phyloP scores from a whole-genome alignment of 768 basidiomycete species.

The Lentinula detonsa region DNA sequence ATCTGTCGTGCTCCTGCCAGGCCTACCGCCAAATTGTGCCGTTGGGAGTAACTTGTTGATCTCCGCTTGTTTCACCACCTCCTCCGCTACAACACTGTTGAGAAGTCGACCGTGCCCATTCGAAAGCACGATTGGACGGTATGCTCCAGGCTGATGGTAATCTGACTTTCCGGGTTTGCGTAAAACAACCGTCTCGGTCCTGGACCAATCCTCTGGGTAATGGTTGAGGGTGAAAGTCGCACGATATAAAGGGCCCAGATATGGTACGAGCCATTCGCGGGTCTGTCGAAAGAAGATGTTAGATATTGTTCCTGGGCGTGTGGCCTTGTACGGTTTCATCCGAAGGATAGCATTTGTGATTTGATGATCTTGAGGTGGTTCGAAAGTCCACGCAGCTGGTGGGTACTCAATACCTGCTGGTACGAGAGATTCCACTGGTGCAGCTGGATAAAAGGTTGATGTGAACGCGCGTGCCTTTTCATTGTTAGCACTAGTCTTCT shows the following conservation, averaged over 20 bases:
- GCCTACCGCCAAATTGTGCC: constrained; percentile 24
- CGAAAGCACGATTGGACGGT: constrained; percentile 20
- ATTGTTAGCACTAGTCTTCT: background rate
- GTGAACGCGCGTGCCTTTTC: background rate
- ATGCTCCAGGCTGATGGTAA: constrained; percentile 18
- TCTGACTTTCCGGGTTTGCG: constrained; percentile 19
- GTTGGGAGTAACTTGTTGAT: constrained; percentile 13
- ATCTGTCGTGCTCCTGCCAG: constrained; percentile 22
- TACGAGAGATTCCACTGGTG: background rate
- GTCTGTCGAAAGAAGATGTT: constrained; percentile 13
- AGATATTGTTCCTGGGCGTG: background rate
- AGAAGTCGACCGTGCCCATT: background rate
- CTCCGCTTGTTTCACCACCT: constrained; percentile 9
- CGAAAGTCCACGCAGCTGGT: background rate
- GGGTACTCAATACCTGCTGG: background rate
- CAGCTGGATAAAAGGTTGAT: background rate
- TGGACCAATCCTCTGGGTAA: constrained; percentile 8
- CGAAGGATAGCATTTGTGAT: background rate
- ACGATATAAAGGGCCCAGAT: constrained; percentile 14
- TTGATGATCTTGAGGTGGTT: constrained; percentile 13
- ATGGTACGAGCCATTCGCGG: constrained; percentile 4
- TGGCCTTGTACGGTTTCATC: constrained; percentile 5
- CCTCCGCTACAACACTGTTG: background rate
- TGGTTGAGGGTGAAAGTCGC: background rate
- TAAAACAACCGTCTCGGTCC: constrained; percentile 12